Percentiles rank a stretch among this genome's conserved stretches.
phyloP scores from a whole-genome alignment of 257 asterid genomes.

The Salvia miltiorrhiza region DNA sequence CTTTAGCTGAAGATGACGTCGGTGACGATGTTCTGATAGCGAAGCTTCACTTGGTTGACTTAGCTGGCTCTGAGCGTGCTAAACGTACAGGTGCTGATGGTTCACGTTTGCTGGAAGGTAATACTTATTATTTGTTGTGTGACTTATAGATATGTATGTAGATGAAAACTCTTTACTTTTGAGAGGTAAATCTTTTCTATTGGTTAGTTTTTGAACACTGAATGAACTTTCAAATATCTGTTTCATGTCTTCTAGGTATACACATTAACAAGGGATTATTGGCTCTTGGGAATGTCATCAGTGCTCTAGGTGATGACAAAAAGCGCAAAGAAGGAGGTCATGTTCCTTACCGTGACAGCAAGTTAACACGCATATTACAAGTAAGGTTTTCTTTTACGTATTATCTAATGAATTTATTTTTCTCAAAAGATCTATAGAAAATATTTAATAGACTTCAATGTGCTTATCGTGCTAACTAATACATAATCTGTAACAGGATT shows the following conservation, averaged over 20 bases:
- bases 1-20: conserved; percentile 49
- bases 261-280: conserved; percentile 94
- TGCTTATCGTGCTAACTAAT: conserved; percentile 19
- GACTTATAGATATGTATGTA: no score
- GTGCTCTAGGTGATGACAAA: conserved; percentile 96
- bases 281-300: conserved; percentile 96
- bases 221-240: conserved; percentile 12
- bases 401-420: neutral
- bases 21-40: conserved; percentile 82
- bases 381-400: conserved; percentile 28
- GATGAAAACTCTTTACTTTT: no score
- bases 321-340: conserved; percentile 97
- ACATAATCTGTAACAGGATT: conserved; percentile 57
- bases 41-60: conserved; percentile 93
- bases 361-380: conserved; percentile 90
- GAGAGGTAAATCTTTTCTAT: neutral
- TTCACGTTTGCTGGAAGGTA: conserved; percentile 91
- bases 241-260: conserved; percentile 57
- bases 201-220: neutral
- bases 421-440: neutral
- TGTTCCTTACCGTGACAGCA: conserved; percentile 99
- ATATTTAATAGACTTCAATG: neutral
- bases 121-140: conserved; percentile 15
- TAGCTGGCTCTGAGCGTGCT: conserved; percentile 98
- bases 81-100: conserved; percentile 99